These are phyloP conservation scores for Bipolaris cookei DNA, from an alignment of 2,329 filamentous ascomycete genomes.

Conservation along the genomic window DNA sequence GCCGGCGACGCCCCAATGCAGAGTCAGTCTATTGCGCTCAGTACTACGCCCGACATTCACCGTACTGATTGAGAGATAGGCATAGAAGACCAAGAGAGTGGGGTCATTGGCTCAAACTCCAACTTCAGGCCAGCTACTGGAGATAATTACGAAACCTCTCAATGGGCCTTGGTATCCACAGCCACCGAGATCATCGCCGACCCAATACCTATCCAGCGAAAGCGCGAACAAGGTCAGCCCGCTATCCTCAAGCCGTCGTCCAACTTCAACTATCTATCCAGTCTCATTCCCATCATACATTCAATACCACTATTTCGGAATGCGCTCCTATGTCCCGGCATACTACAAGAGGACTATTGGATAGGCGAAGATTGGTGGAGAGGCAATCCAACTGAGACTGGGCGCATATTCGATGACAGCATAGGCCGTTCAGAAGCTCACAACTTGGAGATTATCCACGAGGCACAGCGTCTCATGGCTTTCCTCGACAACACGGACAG, in stretches of 20 bases:
- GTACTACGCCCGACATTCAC: background rate
- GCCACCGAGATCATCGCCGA: slow-evolving; percentile 60
- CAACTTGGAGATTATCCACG: slow-evolving; percentile 57
- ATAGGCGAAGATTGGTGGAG: slow-evolving; percentile 67
- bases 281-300: slow-evolving; percentile 67
- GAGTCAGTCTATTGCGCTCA: slow-evolving; percentile 31
- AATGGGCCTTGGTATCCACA: slow-evolving; percentile 63
- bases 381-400: slow-evolving; percentile 58
- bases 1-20: slow-evolving; percentile 42
- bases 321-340: slow-evolving; percentile 59
- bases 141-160: slow-evolving; percentile 59
- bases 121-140: slow-evolving; percentile 63
- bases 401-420: slow-evolving; percentile 58
- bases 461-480: slow-evolving; percentile 67
- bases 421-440: slow-evolving; percentile 37
- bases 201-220: slow-evolving; percentile 56
- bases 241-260: slow-evolving; percentile 64
- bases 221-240: slow-evolving; percentile 57
- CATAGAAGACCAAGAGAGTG: slow-evolving; percentile 59
- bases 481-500: slow-evolving; percentile 64
- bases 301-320: slow-evolving; percentile 65
- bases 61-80: slow-evolving; percentile 34
- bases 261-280: slow-evolving; percentile 61
- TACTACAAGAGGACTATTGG: slow-evolving; percentile 59
- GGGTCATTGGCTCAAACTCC: slow-evolving; percentile 54